Evolutionary conservation across 2,329 filamentous ascomycete genomes (phyloP), one percentile per base, ranked within the genome.

Genomic region (Ramularia endophylla): DNA sequence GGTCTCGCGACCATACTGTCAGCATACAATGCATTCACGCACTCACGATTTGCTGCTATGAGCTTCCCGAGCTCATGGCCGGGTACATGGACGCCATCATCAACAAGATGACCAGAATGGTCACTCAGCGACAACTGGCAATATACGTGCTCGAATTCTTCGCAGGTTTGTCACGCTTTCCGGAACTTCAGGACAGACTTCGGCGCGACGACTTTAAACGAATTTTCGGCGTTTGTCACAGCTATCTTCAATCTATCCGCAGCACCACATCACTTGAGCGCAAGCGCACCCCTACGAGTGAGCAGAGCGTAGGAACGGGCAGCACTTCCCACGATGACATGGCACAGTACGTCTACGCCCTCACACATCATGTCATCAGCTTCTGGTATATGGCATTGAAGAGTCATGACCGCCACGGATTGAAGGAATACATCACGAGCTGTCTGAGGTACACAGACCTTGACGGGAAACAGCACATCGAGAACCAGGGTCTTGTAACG

Each of bases 361-460:
- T 97, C 38, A 90, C 90, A 7, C 95, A 95, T 60, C 89, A 97
- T 61, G 87, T 95, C 54, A 89, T 98, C 51, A 84, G 88, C 2
- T 95, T 94, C 60, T 98, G 92, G 92, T 98, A 97, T 61, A 74
- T 98, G 53, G 85, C 88, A 1, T 64, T 98, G 54, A 90, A 87
- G 57, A 74, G 95, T 38, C 78, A 83, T 27, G 88, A 95, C 59
- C 81, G 92, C 37, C 78, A 83, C 25, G 86, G 80, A 47, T 83
- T 94, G 51, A 88, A 95, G 38, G 80, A 81, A 19, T 95, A 87
- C 86, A 95, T 98, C 50, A 83, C 85, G 8, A 87, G 83, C 57
- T 87, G 87, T 50, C 73, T 98, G 9, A 71, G 78, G 8, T 89
- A 90, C 54, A 83, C 77, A 7, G 87, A 95, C 56, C 75, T 77